Evolutionary conservation across 1,139 yeast species (phyloP).

Genomic region (Candida sp.): DNA sequence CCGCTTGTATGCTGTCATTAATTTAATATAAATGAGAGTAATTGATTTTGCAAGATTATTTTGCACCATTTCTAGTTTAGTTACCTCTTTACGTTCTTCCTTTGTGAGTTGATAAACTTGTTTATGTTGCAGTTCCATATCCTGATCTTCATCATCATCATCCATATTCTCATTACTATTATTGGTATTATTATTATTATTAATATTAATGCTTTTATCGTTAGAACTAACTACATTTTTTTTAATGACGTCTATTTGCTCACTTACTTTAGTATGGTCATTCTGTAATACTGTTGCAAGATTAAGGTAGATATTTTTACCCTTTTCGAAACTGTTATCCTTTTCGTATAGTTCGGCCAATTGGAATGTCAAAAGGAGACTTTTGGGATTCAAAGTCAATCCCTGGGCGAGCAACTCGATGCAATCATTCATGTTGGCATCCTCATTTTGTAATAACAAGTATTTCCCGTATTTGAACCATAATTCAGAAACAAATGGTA

Average conservation of each 20-base stretch:
- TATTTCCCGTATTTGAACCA: conserved; percentile 69
- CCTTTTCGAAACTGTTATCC: conserved; percentile 47
- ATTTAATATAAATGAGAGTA: conserved; percentile 51
- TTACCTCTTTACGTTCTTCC: conserved; percentile 4
- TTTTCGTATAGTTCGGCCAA: conserved; percentile 70
- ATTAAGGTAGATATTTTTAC: conserved; percentile 49
- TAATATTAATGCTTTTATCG: conserved; percentile 4
- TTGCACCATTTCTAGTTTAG: conserved; percentile 10
- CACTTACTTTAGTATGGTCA: conserved; percentile 24
- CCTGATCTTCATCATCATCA: conserved; percentile 10
- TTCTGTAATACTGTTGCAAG: conserved; percentile 42
- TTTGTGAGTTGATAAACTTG: conserved; percentile 3
- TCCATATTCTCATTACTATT: background rate
- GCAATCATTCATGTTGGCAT: conserved; percentile 28
- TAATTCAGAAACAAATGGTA: conserved; percentile 75
- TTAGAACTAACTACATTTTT: conserved; percentile 10
- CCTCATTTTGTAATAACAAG: conserved; percentile 29
- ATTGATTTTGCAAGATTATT: conserved; percentile 31
- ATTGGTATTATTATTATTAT: background rate
- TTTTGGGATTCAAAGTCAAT: conserved; percentile 62
- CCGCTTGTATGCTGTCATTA: conserved; percentile 61
- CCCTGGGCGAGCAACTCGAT: conserved; percentile 53
- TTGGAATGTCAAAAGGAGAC: conserved; percentile 65
- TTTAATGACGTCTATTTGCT: conserved; percentile 22
- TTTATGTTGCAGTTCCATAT: conserved; percentile 1